Evolutionary conservation across 805 yeast species (phyloP).

Genomic region (Tetrapisispora phaffii): DNA sequence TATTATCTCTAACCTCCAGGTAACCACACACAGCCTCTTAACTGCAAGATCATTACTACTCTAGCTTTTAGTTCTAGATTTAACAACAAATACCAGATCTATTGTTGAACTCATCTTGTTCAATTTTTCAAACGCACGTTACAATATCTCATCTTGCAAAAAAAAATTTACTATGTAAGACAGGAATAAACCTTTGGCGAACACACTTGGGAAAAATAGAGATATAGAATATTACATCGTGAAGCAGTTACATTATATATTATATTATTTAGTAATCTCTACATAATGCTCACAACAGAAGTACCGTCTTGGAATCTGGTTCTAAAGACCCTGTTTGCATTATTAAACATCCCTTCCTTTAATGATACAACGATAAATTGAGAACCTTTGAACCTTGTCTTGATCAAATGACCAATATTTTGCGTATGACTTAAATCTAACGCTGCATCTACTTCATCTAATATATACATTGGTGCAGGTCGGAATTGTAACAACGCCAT

Average conservation of each 20-base stretch:
- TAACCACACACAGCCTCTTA: no score
- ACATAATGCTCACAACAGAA: conserved; percentile 73
- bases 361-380: conserved; percentile 94
- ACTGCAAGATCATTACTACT: no score
- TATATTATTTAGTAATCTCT: neutral
- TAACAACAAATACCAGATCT: no score
- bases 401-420: conserved; percentile 91
- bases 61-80: no score
- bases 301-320: conserved; percentile 96
- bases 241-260: neutral
- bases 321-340: conserved; percentile 88
- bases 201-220: no score
- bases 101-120: no score
- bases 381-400: conserved; percentile 88
- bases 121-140: no score
- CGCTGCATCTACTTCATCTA: conserved; percentile 98
- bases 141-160: no score
- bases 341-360: conserved; percentile 97
- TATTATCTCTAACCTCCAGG: no score
- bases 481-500: conserved; percentile 86
- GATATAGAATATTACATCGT: no score
- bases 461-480: conserved; percentile 97
- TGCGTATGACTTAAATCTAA: conserved; percentile 94
- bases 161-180: no score
- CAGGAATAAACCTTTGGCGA: no score